Base-by-base conservation (phyloP, 768 basidiomycete genomes). In the Phallus indusiatus region DNA sequence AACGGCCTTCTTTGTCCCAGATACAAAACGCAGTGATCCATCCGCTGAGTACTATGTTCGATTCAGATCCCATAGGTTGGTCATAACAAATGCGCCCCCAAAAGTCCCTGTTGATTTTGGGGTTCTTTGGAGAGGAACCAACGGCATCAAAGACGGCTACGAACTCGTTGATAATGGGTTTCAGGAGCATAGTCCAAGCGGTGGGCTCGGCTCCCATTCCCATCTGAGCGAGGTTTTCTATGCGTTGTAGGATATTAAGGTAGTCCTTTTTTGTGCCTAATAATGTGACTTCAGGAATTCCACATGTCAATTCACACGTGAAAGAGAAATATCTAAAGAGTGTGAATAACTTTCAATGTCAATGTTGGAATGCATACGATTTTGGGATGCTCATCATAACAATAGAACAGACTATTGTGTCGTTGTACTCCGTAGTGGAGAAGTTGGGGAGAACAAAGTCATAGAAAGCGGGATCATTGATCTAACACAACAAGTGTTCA, bases 251-350 rank as follows among this genome's bases (percentile, higher is more conserved):
- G 9, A 79, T 67, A 4, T 63, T 61, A 16, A 71, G 59, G 72
- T 74, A 79, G 63, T 80, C 79, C 1, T 64, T 55, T 34, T 67
- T 69, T 36, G 68, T 69, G 0, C 78, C 78, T 53, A 74, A 69
- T 35, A 81, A 71, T 5, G 76, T 78, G 50, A 81, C 69, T 34
- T 65, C 69, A 16, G 79, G 76, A 3, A 79, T 72, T 1, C 79
- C 76, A 48, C 77, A 77, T 16, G 59, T 60, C 9, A 68, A 53
- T 10, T 47, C 46, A 35, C 73, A 65, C 34, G 63, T 67, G 61
- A 73, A 75, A 6, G 64, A 28, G 65, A 78, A 77, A 59, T 73
- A 76, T n/a, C 69, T 60, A 28, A 28, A 28, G 28, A 7, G 28
- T 28, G 36, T 28, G 47, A 20, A 46, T 17, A 36, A 17, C 18